A percentile compares a stretch with the other conserved stretches of the same genome.
Evolutionary conservation across 2,329 filamentous ascomycete species (phyloP).

Genomic region (Exophiala sp.): DNA sequence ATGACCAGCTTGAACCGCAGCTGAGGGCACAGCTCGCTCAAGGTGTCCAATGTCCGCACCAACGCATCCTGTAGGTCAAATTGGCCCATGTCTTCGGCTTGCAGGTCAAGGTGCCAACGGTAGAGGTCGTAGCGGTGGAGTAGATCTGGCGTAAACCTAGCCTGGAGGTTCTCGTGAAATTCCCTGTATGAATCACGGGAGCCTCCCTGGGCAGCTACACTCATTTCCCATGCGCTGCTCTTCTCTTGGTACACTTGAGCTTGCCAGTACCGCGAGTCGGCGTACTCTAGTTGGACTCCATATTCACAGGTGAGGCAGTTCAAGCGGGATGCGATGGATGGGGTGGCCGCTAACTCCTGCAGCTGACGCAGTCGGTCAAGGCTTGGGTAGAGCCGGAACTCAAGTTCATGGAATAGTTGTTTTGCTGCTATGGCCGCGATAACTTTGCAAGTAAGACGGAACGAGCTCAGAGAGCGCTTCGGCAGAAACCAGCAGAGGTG

Average conservation of each 20-base stretch:
- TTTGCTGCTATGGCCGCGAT: slow-evolving; percentile 14
- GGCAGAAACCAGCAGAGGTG: slow-evolving; percentile 18
- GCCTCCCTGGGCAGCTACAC: slow-evolving; percentile 5
- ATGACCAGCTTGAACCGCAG: slow-evolving; percentile 22
- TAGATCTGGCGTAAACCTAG: slow-evolving; percentile 19
- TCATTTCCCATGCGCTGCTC: slow-evolving; percentile 13
- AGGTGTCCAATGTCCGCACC: slow-evolving; percentile 6
- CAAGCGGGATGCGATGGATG: slow-evolving; percentile 17
- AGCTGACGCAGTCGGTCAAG: slow-evolving; percentile 16
- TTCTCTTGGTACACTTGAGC: slow-evolving; percentile 19
- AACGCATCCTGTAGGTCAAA: slow-evolving; percentile 3
- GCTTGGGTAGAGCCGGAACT: slow-evolving; percentile 23
- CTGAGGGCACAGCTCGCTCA: slow-evolving; percentile 6
- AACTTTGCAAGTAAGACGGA: slow-evolving; percentile 20
- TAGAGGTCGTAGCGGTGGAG: slow-evolving; percentile 19
- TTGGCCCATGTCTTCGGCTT: slow-evolving; percentile 18
- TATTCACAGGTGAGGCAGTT: slow-evolving; percentile 17
- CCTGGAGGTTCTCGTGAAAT: slow-evolving; percentile 20
- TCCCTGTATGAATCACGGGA: slow-evolving; percentile 12
- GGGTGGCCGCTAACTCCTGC: slow-evolving; percentile 12
- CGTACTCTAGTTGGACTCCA: slow-evolving; percentile 23
- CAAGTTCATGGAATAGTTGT: slow-evolving; percentile 22
- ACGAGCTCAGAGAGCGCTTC: slow-evolving; percentile 8
- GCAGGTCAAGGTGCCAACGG: slow-evolving; percentile 24
- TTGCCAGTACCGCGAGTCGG: slow-evolving; percentile 25